A percentile compares a stretch with the other conserved stretches of the same genome.
Evolutionary conservation across 2,329 filamentous ascomycete species (phyloP).

Genomic region (Rosellinia necatrix): DNA sequence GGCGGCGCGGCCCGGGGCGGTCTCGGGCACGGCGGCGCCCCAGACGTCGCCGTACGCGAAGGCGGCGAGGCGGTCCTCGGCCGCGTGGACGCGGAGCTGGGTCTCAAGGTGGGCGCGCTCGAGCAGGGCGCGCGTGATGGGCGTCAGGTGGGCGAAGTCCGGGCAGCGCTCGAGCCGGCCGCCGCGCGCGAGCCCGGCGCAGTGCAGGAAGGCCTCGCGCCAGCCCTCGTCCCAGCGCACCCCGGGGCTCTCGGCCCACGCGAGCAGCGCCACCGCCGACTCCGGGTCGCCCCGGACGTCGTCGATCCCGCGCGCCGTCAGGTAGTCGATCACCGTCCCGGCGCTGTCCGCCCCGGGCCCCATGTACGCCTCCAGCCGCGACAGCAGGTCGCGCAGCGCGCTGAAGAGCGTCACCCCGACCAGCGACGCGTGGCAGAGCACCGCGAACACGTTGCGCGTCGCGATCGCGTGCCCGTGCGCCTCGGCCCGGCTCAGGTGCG

Average conservation of each 20-base stretch:
- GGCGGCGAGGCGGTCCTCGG: slow-evolving; percentile 62
- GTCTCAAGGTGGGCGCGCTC: slow-evolving; percentile 66
- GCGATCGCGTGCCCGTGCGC: slow-evolving; percentile 65
- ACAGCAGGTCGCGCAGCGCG: slow-evolving; percentile 65
- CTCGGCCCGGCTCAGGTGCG: slow-evolving; percentile 51
- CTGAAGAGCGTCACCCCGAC: slow-evolving; percentile 68
- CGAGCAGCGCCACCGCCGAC: slow-evolving; percentile 63
- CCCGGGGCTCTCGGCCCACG: slow-evolving; percentile 66
- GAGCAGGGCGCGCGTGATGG: slow-evolving; percentile 66
- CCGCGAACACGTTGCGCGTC: slow-evolving; percentile 70
- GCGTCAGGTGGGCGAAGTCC: slow-evolving; percentile 63
- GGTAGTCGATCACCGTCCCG: slow-evolving; percentile 64
- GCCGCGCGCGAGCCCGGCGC: slow-evolving; percentile 66
- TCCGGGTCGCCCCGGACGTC: slow-evolving; percentile 66
- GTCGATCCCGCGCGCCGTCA: slow-evolving; percentile 63
- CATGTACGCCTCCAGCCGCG: slow-evolving; percentile 63
- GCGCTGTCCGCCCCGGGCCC: slow-evolving; percentile 60
- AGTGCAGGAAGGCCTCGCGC: slow-evolving; percentile 69
- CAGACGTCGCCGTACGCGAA: slow-evolving; percentile 69
- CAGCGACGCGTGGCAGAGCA: slow-evolving; percentile 66
- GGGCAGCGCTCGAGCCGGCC: slow-evolving; percentile 55
- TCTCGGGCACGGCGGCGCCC: slow-evolving; percentile 44
- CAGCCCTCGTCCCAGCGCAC: slow-evolving; percentile 71
- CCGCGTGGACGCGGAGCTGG: slow-evolving; percentile 64
- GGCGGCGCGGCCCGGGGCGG: slow-evolving; percentile 53